These are phyloP conservation scores for Andrographis paniculata DNA, from an alignment of 305 asterid genomes.

Conservation along the genomic window DNA sequence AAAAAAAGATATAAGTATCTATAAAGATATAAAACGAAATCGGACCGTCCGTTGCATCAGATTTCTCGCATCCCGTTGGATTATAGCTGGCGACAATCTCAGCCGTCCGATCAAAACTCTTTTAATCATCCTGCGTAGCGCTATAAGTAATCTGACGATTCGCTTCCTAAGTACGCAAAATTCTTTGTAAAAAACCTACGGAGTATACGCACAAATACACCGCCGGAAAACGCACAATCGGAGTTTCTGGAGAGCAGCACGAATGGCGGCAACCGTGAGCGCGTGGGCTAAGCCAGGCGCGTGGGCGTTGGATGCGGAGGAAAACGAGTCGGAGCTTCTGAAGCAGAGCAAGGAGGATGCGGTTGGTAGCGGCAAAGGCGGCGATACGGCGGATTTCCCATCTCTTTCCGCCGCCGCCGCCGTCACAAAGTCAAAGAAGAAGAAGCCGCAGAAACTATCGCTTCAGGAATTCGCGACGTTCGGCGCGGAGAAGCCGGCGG, in stretches of 20 bases:
- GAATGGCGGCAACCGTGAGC: conserved; percentile 69
- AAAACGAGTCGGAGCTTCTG: conserved; percentile 49
- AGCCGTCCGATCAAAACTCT: too few relatives aligned
- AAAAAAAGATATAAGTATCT: too few relatives aligned
- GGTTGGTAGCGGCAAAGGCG: conserved; percentile 20
- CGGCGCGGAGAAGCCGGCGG: conserved; percentile 28
- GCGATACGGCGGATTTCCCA: conserved; percentile 30
- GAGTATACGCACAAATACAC: conserved; percentile 16
- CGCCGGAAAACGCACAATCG: background rate
- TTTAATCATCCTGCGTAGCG: too few relatives aligned
- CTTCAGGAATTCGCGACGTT: conserved; percentile 46
- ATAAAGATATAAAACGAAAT: too few relatives aligned
- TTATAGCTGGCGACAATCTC: background rate
- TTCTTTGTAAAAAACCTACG: conserved; percentile 27
- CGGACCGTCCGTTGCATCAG: too few relatives aligned
- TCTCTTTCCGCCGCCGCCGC: conserved; percentile 40
- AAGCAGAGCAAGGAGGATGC: conserved; percentile 28
- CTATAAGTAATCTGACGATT: too few relatives aligned
- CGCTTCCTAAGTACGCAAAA: too few relatives aligned
- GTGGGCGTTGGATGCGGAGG: conserved; percentile 78
- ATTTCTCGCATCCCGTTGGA: too few relatives aligned
- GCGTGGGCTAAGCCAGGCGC: conserved; percentile 80
- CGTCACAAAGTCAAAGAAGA: conserved; percentile 51
- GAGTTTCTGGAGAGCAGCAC: conserved; percentile 16
- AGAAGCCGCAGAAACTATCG: conserved; percentile 53